phyloP scores from a whole-genome alignment of 176 grass and related monocot genomes.

The Coix lacrymajobi region DNA sequence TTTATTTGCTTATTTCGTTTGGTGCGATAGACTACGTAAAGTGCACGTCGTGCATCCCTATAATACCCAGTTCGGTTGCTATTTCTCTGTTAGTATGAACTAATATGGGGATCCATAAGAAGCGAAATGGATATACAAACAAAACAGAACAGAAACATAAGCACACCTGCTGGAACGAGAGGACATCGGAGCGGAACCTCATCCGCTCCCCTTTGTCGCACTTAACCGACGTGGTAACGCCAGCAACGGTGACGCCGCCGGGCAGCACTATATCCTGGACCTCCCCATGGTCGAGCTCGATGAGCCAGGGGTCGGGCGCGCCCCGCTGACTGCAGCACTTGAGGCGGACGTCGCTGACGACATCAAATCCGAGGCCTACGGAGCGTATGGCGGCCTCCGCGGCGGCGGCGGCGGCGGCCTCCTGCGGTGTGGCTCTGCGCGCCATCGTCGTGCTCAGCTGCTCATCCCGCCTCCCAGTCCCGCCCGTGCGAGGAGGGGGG shows the following conservation, averaged over 20 bases:
- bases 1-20: not conserved
- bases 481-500: not conserved
- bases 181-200: slow-evolving; percentile 76
- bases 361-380: slow-evolving; percentile 82
- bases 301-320: slow-evolving; percentile 51
- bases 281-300: slow-evolving; percentile 56
- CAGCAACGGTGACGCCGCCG: slow-evolving; percentile 46
- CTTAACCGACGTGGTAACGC: slow-evolving; percentile 66
- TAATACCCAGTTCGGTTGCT: not conserved
- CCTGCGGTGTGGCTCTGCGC: slow-evolving; percentile 12
- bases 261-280: slow-evolving; percentile 70
- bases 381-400: slow-evolving; percentile 60
- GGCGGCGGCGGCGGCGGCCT: slow-evolving; percentile 7
- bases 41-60: not conserved
- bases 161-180: slow-evolving; percentile 88
- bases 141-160: not conserved
- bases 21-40: not conserved
- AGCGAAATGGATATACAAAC: not conserved
- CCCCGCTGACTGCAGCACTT: slow-evolving; percentile 70
- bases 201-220: slow-evolving; percentile 90
- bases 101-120: not conserved
- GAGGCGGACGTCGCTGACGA: slow-evolving; percentile 68
- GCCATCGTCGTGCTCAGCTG: slow-evolving; percentile 63
- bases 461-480: not conserved
- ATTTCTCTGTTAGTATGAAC: not conserved